Base-by-base conservation (phyloP, 2,329 filamentous ascomycete species). In the Dactylellina cionopaga region DNA sequence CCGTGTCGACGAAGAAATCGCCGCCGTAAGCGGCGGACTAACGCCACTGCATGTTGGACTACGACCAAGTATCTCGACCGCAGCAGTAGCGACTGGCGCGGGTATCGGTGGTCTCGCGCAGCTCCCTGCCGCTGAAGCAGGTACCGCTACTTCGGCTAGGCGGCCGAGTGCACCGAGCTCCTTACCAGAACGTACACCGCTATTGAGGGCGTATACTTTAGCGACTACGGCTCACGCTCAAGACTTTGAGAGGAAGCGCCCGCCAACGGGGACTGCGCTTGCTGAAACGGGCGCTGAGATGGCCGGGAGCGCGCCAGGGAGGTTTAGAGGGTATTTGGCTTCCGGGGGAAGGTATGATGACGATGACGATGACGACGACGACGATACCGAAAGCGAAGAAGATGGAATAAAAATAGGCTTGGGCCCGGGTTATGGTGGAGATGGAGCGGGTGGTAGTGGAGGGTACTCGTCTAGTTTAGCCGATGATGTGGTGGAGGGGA, bases 171-270 rank as follows among this genome's bases (percentile, higher is more conserved):
- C 47, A 1, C 35, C n/a, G 19, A 39, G 51, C 5, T 29, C 69
- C 15, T 7, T 54, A 3, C 25, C 63, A 25, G 46, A 66, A 11
- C 58, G 78, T 9, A 75, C 66, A 10, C 74, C 68, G 5, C 24
- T 74, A 11, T 44, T 22, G 74, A 75, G 55, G 75, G 75, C 55
- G 75, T 78, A 66, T 75, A 77, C 71, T 58, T 77, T 76, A n/a
- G 84, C 97, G 75, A 90, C 92, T 2, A 86, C 89, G 73, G 94
- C 94, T 4, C 95, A 98, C 79, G 90, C 87, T 72, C 90, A 96
- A 79, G 94, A 98, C 81, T 98, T 97, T 79, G 91, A 96, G 81
- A 90, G 95, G 82, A 90, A 87, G 79, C 85, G 87, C 74, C 85
- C 83, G 25, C 83, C 84, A 0, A 82, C 83, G 33, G 77, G 78